Evolutionary conservation across 805 yeast genomes (phyloP).

Genomic region (Lachancea mirantina): DNA sequence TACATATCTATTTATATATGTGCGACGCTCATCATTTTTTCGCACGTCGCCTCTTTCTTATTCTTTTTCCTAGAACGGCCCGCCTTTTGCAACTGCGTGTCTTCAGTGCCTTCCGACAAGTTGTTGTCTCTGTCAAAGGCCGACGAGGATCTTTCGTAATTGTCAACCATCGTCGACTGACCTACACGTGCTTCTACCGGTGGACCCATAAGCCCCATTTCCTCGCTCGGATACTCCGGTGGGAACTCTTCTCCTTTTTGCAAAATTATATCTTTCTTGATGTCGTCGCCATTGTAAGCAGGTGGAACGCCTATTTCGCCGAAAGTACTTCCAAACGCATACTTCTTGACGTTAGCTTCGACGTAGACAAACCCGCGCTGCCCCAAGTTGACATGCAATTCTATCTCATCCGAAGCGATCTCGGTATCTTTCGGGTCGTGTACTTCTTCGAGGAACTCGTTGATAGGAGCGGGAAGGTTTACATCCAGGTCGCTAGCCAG

Average conservation of each 20-base stretch:
- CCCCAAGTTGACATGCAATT: conserved; percentile 62
- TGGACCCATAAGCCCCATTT: conserved; percentile 48
- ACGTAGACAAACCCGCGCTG: conserved; percentile 74
- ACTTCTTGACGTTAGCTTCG: conserved; percentile 77
- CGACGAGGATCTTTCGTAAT: conserved; percentile 32
- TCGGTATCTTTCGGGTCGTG: conserved; percentile 18
- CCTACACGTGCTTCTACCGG: conserved; percentile 8
- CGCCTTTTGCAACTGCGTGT: conserved; percentile 3
- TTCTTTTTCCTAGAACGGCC: conserved; percentile 13
- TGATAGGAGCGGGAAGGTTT: conserved; percentile 13
- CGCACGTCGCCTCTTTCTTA: no score
- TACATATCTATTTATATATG: no score
- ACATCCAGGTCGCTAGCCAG: conserved; percentile 18
- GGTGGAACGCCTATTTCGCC: conserved; percentile 43
- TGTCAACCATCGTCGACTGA: conserved; percentile 3
- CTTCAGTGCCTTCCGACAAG: conserved; percentile 14
- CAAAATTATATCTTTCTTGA: conserved; percentile 44
- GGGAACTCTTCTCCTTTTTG: conserved; percentile 71
- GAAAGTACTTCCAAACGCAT: conserved; percentile 55
- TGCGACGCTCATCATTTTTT: no score
- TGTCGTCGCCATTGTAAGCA: conserved; percentile 36
- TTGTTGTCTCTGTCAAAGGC: conserved; percentile 29
- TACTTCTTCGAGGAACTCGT: conserved; percentile 14
- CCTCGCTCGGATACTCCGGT: conserved; percentile 60
- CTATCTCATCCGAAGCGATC: conserved; percentile 26